Conservation (phyloP, 257 asterid genomes). For the Primulina huaijiensis region DNA sequence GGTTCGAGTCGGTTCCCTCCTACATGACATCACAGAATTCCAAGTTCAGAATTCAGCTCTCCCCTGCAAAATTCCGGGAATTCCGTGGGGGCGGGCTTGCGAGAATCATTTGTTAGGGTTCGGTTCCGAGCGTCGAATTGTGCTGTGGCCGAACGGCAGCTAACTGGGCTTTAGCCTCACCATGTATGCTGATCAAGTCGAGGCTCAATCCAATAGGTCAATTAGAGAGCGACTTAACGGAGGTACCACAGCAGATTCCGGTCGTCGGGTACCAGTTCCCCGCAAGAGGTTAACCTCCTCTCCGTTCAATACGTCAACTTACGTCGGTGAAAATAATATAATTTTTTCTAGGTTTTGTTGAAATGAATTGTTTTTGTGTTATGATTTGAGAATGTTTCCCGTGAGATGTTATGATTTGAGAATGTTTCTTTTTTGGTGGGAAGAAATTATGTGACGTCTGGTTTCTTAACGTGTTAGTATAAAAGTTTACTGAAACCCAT, state of each 20-base stretch:
- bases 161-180: constrained; percentile 13
- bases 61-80: background rate
- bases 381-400: background rate
- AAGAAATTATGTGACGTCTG: background rate
- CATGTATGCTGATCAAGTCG: constrained; percentile 89
- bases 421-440: background rate
- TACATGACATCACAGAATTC: background rate
- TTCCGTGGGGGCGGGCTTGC: background rate
- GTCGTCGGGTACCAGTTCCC: constrained; percentile 51
- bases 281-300: constrained; percentile 60
- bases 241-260: constrained; percentile 37
- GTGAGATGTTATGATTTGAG: background rate
- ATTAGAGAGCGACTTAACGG: constrained; percentile 76
- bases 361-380: background rate
- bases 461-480: background rate
- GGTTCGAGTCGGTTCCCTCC: background rate
- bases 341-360: constrained; percentile 5
- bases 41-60: background rate
- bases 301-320: background rate
- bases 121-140: constrained; percentile 22
- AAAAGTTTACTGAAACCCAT: background rate
- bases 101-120: constrained; percentile 15
- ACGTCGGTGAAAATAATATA: background rate
- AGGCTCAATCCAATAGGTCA: constrained; percentile 57
- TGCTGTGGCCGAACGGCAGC: background rate